Percentiles rank a stretch among this genome's conserved stretches.
These are phyloP conservation scores for Hirschioporus abietinus DNA, from an alignment of 768 basidiomycete species.

Conservation along the genomic window DNA sequence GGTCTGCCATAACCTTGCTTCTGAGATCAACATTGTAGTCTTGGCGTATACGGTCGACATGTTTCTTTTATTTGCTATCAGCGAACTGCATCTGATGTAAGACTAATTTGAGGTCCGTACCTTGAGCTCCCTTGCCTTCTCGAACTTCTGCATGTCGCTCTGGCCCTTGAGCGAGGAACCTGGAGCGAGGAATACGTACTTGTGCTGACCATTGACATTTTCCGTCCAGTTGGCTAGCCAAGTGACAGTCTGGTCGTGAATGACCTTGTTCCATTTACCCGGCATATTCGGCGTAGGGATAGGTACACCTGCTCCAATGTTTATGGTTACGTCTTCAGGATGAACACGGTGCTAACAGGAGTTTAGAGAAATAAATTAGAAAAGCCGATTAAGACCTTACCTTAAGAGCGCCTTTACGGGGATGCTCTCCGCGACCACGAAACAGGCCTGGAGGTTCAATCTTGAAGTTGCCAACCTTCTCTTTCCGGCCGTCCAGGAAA, in stretches of 20 bases:
- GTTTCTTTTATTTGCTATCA: constrained; percentile 45
- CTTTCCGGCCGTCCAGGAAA: constrained; percentile 91
- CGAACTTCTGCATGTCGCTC: constrained; percentile 96
- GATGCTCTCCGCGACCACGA: constrained; percentile 96
- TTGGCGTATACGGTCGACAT: constrained; percentile 85
- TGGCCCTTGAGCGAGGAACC: constrained; percentile 97
- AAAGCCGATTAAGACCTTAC: constrained; percentile 35
- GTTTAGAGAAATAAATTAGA: background rate
- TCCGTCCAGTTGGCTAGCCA: constrained; percentile 99
- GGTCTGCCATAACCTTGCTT: constrained; percentile 88
- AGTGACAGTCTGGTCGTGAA: constrained; percentile 94
- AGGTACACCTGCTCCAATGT: constrained; percentile 74
- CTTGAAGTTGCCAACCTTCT: constrained; percentile 97
- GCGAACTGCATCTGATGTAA: background rate
- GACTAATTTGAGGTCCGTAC: constrained; percentile 33
- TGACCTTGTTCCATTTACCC: constrained; percentile 84
- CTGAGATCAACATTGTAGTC: constrained; percentile 84
- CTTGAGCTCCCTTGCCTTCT: constrained; percentile 95
- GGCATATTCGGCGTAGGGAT: constrained; percentile 87
- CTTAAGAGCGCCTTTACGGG: constrained; percentile 94
- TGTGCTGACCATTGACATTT: constrained; percentile 92
- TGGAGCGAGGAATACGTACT: constrained; percentile 98
- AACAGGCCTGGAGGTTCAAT: constrained; percentile 99
- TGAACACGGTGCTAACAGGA: constrained; percentile 66
- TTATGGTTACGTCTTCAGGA: constrained; percentile 94